phyloP scores from a whole-genome alignment of 2,329 filamentous ascomycete genomes.

The Coleophoma eucalyptorum region DNA sequence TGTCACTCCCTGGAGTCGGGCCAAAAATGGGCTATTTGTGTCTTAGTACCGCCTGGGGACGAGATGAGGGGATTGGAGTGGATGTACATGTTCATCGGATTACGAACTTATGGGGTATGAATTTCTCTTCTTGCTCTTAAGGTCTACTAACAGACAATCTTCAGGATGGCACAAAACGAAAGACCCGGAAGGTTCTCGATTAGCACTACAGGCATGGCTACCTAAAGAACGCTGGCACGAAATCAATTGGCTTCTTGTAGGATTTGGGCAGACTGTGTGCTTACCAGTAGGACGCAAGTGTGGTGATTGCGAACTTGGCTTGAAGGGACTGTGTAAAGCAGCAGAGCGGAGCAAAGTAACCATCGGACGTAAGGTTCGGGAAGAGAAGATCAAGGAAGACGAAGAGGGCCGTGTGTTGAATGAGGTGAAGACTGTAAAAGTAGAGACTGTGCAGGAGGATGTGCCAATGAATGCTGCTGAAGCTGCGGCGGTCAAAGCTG shows the following conservation, averaged over 20 bases:
- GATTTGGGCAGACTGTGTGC: constrained; percentile 68
- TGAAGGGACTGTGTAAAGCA: constrained; percentile 70
- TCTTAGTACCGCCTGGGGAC: constrained; percentile 66
- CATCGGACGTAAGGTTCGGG: constrained; percentile 50
- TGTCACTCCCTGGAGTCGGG: constrained; percentile 64
- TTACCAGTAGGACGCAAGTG: constrained; percentile 65
- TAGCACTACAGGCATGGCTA: constrained; percentile 61
- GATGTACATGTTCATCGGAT: constrained; percentile 76
- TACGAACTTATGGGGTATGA: constrained; percentile 63
- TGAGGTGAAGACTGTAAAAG: constrained; percentile 29
- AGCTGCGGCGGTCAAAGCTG: constrained; percentile 3
- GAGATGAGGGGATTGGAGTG: constrained; percentile 50
- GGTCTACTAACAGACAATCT: too few relatives aligned
- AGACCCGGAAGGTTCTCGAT: constrained; percentile 63
- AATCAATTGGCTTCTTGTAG: constrained; percentile 71
- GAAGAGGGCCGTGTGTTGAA: constrained; percentile 25
- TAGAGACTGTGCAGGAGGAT: constrained; percentile 31
- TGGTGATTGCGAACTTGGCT: constrained; percentile 79
- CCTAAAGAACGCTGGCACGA: constrained; percentile 69
- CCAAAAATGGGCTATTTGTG: constrained; percentile 75
- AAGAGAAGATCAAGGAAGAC: constrained; percentile 28
- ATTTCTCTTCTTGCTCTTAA: too few relatives aligned
- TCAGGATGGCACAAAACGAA: constrained; percentile 56
- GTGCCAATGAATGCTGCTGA: constrained; percentile 12
- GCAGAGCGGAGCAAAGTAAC: constrained; percentile 63